phyloP scores from a whole-genome alignment of 2,329 filamentous ascomycete species.

The Colletotrichum liaoningense region DNA sequence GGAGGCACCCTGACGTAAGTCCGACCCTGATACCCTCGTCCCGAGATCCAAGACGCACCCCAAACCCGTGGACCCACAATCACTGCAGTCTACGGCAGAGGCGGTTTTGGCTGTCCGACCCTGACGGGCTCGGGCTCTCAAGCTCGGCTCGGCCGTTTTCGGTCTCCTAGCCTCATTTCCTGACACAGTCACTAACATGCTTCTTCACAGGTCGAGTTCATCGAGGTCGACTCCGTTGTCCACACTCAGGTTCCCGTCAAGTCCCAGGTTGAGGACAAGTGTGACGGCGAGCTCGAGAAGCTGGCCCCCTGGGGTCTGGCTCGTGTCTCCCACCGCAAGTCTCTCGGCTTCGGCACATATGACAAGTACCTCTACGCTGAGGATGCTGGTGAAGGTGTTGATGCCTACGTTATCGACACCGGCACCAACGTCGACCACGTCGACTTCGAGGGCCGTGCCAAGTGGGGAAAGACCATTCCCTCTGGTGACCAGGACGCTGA shows the following conservation, averaged over 20 bases:
- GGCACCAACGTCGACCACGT: slow-evolving; percentile 94
- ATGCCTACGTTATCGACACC: slow-evolving; percentile 98
- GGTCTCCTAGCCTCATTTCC: neutral
- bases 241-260: slow-evolving; percentile 74
- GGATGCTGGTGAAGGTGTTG: slow-evolving; percentile 95
- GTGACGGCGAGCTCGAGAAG: slow-evolving; percentile 79
- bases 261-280: slow-evolving; percentile 53
- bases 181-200: slow-evolving; percentile 30
- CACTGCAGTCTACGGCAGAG: neutral
- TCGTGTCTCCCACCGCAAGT: slow-evolving; percentile 94
- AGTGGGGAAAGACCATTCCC: slow-evolving; percentile 98
- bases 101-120: neutral
- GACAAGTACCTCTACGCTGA: slow-evolving; percentile 97
- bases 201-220: slow-evolving; percentile 84
- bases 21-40: slow-evolving; percentile 16
- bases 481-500: slow-evolving; percentile 85
- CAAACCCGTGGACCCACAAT: neutral
- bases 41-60: neutral
- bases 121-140: neutral
- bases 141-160: neutral
- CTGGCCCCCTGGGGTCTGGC: slow-evolving; percentile 98
- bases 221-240: slow-evolving; percentile 94
- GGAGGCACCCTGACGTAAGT: slow-evolving; percentile 96
- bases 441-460: slow-evolving; percentile 95
- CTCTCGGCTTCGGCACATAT: slow-evolving; percentile 89